Evolutionary conservation across 2,329 filamentous ascomycete species (phyloP), one percentile per base, ranked within the genome.

Genomic region (Pestalotiopsis sp.): DNA sequence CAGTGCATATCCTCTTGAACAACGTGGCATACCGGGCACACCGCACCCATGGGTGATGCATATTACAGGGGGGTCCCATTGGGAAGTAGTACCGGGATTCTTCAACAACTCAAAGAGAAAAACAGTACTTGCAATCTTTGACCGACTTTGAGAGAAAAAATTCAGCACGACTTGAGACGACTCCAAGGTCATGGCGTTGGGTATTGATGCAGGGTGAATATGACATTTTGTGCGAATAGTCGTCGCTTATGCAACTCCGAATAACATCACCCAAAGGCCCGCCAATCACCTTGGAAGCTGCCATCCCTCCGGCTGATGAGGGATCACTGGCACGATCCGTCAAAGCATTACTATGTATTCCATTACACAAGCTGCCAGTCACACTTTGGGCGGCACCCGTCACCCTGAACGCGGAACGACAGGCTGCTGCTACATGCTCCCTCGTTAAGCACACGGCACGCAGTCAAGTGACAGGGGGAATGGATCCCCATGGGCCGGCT

Each of bases 151-250:
- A 36, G 31, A 36, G 49, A 20, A 52, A 52, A 52, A 27, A n/a
- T 58, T 36, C 17, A 17, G 9, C 14, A 25, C 9, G 20, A 56
- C 49, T 36, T 66, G 63, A 57, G 63, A 66, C 45, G 45, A 67
- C 56, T 56, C 65, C 52, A 49, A 27, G 65, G 65, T 67, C 65
- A 67, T 59, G 52, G 65, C 65, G 65, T 67, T 41, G 65, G 65
- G 65, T 67, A 61, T 36, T 41, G 65, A 67, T 56, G 65, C 65
- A 67, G 65, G 27, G n/a, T 61, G 52, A 49, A 17, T 36, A 59
- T 59, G 65, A 27, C 23, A 57, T 14, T 61, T 36, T 59, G 56
- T 67, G 56, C 52, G 27, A 41, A 66, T 31, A 38, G 13, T 25
- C n/a, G 39, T 66, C 63, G 49, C 49, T 66, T 66, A 66, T 66